Conservation (phyloP, 208 protist genomes). For the Novymonas esmeraldas region DNA sequence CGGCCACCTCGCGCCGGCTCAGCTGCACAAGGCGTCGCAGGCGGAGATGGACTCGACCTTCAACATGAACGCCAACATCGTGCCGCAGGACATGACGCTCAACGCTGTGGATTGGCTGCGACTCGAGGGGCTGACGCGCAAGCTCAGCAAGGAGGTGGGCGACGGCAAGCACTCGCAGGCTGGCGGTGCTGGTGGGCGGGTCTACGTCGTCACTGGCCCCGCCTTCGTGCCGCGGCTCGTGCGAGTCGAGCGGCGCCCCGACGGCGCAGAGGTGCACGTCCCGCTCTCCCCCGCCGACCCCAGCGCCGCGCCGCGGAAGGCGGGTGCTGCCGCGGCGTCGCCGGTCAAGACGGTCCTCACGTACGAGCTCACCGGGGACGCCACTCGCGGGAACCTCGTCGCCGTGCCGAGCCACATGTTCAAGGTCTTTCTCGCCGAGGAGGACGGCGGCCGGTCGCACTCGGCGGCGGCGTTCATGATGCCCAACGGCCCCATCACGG, state of each 20-base stretch:
- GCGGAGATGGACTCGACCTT: constrained; percentile 82
- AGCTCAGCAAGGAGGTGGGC: constrained; percentile 43
- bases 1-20: constrained; percentile 83
- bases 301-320: constrained; percentile 1
- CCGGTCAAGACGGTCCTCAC: constrained; percentile 40
- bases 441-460: constrained; percentile 23
- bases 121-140: constrained; percentile 69
- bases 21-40: constrained; percentile 72
- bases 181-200: constrained; percentile 16
- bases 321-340: too few relatives aligned
- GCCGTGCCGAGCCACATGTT: constrained; percentile 88
- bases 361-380: constrained; percentile 69
- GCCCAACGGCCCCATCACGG: constrained; percentile 71
- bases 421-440: constrained; percentile 75
- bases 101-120: constrained; percentile 86
- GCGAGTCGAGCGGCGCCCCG: constrained; percentile 38
- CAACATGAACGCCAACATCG: constrained; percentile 88
- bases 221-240: constrained; percentile 61
- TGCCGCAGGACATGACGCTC: constrained; percentile 86
- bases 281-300: constrained; percentile 6
- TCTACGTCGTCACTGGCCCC: constrained; percentile 61
- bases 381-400: constrained; percentile 32
- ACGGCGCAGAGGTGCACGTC: constrained; percentile 29
- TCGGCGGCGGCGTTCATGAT: constrained; percentile 76
- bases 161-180: constrained; percentile 13